These are phyloP conservation scores for Centella asiatica DNA, from an alignment of 129 eudicot species.

Conservation along the genomic window DNA sequence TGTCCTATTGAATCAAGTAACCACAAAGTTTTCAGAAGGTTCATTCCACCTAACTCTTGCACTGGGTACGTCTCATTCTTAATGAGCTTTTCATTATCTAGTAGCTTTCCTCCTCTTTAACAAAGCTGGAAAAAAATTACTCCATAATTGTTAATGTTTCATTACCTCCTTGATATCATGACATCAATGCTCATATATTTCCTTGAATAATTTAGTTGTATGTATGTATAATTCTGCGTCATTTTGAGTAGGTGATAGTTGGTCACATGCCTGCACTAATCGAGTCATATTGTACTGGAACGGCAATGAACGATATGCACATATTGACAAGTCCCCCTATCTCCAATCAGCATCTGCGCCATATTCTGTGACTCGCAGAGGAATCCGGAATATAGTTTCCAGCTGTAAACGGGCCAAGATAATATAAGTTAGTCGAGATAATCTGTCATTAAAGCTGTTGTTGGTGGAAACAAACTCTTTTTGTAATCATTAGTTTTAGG, in stretches of 20 bases:
- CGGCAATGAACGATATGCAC: constrained; percentile 59
- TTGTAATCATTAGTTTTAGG: too few species aligned
- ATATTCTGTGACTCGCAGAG: constrained; percentile 55
- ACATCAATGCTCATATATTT: background rate
- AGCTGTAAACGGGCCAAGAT: constrained; percentile 49
- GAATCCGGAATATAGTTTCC: constrained; percentile 57
- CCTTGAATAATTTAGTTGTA: constrained; percentile 5
- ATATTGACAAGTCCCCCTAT: constrained; percentile 82
- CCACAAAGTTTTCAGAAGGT: constrained; percentile 73
- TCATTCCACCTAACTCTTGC: constrained; percentile 82
- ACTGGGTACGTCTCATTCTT: constrained; percentile 43
- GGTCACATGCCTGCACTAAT: constrained; percentile 91
- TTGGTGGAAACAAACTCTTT: too few species aligned
- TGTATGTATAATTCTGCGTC: constrained; percentile 1
- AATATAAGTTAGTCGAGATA: constrained; percentile 18
- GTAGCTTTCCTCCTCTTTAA: background rate
- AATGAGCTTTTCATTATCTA: background rate
- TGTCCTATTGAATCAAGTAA: constrained; percentile 77
- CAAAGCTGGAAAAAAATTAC: background rate
- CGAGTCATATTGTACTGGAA: constrained; percentile 85
- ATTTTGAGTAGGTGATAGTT: constrained; percentile 70
- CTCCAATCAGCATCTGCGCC: constrained; percentile 65
- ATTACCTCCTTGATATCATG: background rate
- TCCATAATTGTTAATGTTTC: too few species aligned
- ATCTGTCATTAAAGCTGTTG: background rate